Conservation (phyloP, 345 rosid genomes). For the Salix purpurea region DNA sequence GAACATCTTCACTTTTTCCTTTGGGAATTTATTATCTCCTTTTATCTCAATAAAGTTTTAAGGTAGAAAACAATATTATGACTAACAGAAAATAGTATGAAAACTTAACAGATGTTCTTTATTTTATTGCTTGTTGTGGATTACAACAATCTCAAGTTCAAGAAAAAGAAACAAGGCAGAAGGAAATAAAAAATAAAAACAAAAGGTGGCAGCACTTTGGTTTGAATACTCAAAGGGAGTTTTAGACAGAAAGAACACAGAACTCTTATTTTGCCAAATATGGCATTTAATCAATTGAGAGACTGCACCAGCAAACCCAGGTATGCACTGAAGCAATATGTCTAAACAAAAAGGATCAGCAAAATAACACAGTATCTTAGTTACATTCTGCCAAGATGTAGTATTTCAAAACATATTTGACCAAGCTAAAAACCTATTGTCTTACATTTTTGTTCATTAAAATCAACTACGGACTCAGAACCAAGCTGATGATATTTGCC, state of each 20-base stretch:
- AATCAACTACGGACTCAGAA: conserved; percentile 6
- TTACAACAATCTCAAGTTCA: neutral
- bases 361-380: neutral
- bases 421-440: neutral
- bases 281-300: neutral
- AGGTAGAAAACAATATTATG: neutral
- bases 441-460: conserved; percentile 17
- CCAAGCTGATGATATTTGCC: conserved; percentile 10
- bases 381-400: neutral
- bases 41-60: neutral
- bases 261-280: neutral
- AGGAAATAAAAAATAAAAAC: neutral
- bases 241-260: neutral
- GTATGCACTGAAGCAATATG: neutral
- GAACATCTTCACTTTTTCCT: neutral
- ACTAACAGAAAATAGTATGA: neutral
- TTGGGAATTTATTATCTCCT: neutral
- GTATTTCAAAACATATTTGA: neutral
- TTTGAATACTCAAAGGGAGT: neutral
- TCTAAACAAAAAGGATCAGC: neutral
- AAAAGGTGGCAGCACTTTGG: neutral
- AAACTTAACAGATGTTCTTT: neutral
- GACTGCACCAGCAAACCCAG: neutral
- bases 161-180: neutral
- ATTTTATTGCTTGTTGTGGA: neutral